A percentile compares a stretch with the other conserved stretches of the same genome.
Conservation (phyloP, 1,139 yeast genomes). For the Nadsonia commutata region DNA sequence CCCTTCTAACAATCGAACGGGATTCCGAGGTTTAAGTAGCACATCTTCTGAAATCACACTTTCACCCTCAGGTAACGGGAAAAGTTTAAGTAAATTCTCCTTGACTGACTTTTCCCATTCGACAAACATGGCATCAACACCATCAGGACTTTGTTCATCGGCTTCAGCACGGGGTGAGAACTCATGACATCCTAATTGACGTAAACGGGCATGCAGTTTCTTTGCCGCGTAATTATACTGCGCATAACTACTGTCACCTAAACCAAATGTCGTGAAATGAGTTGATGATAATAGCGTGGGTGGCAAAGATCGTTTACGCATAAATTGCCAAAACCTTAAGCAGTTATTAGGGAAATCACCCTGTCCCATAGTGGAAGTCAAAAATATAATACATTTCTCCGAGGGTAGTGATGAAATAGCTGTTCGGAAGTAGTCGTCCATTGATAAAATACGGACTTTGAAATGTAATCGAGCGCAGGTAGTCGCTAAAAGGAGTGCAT, state of each 20-base stretch:
- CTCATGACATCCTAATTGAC: conserved; percentile 71
- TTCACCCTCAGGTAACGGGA: conserved; percentile 15
- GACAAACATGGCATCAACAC: conserved; percentile 60
- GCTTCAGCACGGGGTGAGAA: conserved; percentile 69
- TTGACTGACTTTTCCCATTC: conserved; percentile 56
- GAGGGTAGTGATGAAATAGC: conserved; percentile 7
- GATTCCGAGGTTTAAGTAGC: conserved; percentile 32
- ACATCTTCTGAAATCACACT: conserved; percentile 26
- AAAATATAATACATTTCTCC: conserved; percentile 33
- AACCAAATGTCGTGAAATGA: conserved; percentile 60
- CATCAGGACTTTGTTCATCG: conserved; percentile 72
- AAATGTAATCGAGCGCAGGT: conserved; percentile 43
- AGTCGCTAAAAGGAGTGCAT: conserved; percentile 50
- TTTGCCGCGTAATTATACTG: conserved; percentile 71
- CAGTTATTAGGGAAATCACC: conserved; percentile 85
- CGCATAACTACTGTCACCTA: conserved; percentile 92
- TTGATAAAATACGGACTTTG: conserved; percentile 27
- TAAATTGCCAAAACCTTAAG: conserved; percentile 53
- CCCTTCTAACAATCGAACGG: conserved; percentile 13
- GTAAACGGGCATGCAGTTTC: conserved; percentile 62
- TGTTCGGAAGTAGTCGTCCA: conserved; percentile 47
- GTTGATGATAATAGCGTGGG: conserved; percentile 40
- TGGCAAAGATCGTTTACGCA: conserved; percentile 58
- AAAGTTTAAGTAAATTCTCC: conserved; percentile 24
- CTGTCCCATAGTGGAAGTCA: conserved; percentile 87